Evolutionary conservation across 1,284 basidiomycete species (phyloP), one percentile per base, ranked within the genome.

Genomic region (Heterobasidion annosum): DNA sequence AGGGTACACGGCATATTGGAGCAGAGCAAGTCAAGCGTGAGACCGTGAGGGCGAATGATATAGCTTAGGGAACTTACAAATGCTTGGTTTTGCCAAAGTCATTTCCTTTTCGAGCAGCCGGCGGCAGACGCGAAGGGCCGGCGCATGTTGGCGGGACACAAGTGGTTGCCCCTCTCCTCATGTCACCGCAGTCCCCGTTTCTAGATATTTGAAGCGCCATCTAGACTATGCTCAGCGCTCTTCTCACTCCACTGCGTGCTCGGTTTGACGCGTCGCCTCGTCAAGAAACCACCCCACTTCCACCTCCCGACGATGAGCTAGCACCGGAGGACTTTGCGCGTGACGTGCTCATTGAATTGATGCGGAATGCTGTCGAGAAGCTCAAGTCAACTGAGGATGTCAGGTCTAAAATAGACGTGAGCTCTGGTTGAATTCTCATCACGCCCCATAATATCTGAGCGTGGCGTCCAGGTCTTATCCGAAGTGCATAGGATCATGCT

Each of bases 301-400:
- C 51, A 34, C 53, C 48, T 12, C 8, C 33, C 25, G 70, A 73
- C 33, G 74, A 77, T 56, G 75, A 76, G 40, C 60, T 76, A 44
- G 70, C 74, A 16, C 82, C 83, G 10, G 85, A 88, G 64, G 81
- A 87, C 63, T 86, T 87, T 65, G 83, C 83, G 8, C 70, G 83
- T 56, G 85, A 87, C 67, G 85, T 85, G 25, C 71, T 85, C 44
- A 72, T 86, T 32, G 81, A 88, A 66, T 67, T 87, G 45, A 86
- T 88, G 84, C 71, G 82, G 40, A 81, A 79, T 58, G 71, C 81
- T 1, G 77, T 87, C 34, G 84, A 87, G 60, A 78, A 77, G 58
- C 69, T 88, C 57, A 87, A 85, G 70, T 63, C 70, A 16, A 77
- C 77, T 18, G 75, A 78, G 45, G 72, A 71, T 50, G 59, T 73